These are phyloP conservation scores for Fusarium drepaniforme DNA, from an alignment of 2,329 filamentous ascomycete species.

Conservation along the genomic window DNA sequence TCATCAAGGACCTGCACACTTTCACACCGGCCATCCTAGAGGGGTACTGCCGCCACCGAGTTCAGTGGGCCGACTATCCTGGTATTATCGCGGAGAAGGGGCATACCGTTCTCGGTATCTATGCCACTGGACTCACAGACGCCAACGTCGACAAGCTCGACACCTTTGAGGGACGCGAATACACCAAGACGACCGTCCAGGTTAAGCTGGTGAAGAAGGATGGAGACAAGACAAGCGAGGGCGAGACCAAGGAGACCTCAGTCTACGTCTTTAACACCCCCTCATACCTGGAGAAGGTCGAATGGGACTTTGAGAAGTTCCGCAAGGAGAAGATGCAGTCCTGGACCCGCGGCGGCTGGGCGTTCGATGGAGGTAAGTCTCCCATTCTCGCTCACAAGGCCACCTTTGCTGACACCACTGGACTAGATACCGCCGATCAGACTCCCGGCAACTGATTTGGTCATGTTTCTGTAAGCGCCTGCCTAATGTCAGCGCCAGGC, in stretches of 20 bases:
- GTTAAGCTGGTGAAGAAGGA: slow-evolving; percentile 65
- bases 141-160: slow-evolving; percentile 83
- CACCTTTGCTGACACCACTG: slow-evolving; percentile 15
- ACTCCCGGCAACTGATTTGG: slow-evolving; percentile 21
- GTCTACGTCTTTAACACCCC: slow-evolving; percentile 74
- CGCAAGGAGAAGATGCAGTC: slow-evolving; percentile 75
- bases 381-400: not conserved
- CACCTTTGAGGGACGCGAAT: slow-evolving; percentile 84
- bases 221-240: slow-evolving; percentile 53
- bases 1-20: slow-evolving; percentile 67
- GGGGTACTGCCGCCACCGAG: slow-evolving; percentile 77
- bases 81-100: slow-evolving; percentile 72
- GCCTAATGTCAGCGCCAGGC: slow-evolving; percentile 16
- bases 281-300: slow-evolving; percentile 71
- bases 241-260: slow-evolving; percentile 64
- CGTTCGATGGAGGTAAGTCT: slow-evolving; percentile 54
- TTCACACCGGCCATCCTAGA: slow-evolving; percentile 83
- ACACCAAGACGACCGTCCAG: slow-evolving; percentile 67
- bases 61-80: slow-evolving; percentile 81
- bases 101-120: slow-evolving; percentile 77
- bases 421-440: slow-evolving; percentile 39
- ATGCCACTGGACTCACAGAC: slow-evolving; percentile 82
- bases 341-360: slow-evolving; percentile 66
- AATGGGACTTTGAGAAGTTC: slow-evolving; percentile 93
- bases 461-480: slow-evolving; percentile 33